These are phyloP conservation scores for Fusarium chuoi DNA, from an alignment of 2,329 filamentous ascomycete species.

Conservation along the genomic window DNA sequence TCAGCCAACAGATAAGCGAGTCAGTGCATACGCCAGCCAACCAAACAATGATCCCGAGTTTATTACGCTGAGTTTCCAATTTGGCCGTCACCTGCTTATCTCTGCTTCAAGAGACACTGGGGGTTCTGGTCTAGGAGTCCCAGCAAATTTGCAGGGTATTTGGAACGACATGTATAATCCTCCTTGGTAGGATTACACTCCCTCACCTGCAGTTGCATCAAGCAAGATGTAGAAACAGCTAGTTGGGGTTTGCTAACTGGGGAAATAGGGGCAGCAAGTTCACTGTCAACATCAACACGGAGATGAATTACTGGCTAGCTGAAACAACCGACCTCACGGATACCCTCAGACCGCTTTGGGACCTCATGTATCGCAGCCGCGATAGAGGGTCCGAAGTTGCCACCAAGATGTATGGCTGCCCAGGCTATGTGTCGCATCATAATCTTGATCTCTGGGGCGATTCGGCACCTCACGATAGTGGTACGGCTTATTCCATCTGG, in stretches of 20 bases:
- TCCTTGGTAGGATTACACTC: neutral
- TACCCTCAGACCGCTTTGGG: neutral
- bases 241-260: neutral
- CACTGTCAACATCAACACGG: neutral
- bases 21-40: rapidly evolving
- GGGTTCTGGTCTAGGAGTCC: neutral
- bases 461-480: neutral
- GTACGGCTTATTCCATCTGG: neutral
- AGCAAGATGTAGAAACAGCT: no score
- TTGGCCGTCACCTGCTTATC: neutral
- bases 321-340: neutral
- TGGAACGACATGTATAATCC: neutral
- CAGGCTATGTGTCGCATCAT: neutral
- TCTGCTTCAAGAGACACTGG: neutral
- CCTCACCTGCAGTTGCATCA: no score
- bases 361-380: neutral
- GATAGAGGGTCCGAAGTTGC: neutral
- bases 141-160: neutral
- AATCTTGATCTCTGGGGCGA: neutral
- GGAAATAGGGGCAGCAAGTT: neutral
- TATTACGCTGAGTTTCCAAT: neutral
- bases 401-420: neutral
- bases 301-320: neutral
- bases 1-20: neutral
- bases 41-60: neutral